Percentiles rank a stretch among this genome's conserved stretches.
Conservation (phyloP, 352 stramenopile species). For the Phytophthora brassicae region DNA sequence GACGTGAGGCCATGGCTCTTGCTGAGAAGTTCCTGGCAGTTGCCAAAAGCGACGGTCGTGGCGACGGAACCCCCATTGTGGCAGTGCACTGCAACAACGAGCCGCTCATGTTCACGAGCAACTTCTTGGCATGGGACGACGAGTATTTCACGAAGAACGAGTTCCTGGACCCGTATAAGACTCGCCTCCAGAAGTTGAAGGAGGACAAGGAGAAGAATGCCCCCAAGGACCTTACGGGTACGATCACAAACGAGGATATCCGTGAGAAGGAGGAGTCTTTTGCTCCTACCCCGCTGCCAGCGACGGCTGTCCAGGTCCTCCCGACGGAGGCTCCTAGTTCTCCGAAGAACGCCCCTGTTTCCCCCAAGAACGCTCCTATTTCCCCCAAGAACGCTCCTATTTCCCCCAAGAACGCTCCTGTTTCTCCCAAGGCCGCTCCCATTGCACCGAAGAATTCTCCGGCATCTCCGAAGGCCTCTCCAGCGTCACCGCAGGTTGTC, state of each 20-base stretch:
- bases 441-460: slow-evolving; percentile 1
- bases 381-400: slow-evolving; percentile 12
- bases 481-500: not conserved
- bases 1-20: slow-evolving; percentile 60
- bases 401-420: slow-evolving; percentile 14
- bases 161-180: slow-evolving; percentile 91
- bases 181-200: slow-evolving; percentile 76
- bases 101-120: slow-evolving; percentile 88
- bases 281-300: slow-evolving; percentile 3
- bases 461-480: slow-evolving; percentile 27
- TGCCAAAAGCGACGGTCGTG: slow-evolving; percentile 80
- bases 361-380: slow-evolving; percentile 16
- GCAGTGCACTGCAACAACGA: slow-evolving; percentile 80
- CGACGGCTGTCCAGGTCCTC: slow-evolving; percentile 25
- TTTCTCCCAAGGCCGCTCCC: not conserved
- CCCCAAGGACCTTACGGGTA: slow-evolving; percentile 55
- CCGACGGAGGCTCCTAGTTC: slow-evolving; percentile 24
- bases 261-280: slow-evolving; percentile 29
- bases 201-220: slow-evolving; percentile 77
- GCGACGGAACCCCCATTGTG: slow-evolving; percentile 81
- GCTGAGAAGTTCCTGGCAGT: slow-evolving; percentile 75
- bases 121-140: slow-evolving; percentile 91
- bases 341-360: slow-evolving; percentile 16
- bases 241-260: slow-evolving; percentile 55
- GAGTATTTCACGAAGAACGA: slow-evolving; percentile 79